Evolutionary conservation across 306 rosid species (phyloP).

Genomic region (Delonix regia): DNA sequence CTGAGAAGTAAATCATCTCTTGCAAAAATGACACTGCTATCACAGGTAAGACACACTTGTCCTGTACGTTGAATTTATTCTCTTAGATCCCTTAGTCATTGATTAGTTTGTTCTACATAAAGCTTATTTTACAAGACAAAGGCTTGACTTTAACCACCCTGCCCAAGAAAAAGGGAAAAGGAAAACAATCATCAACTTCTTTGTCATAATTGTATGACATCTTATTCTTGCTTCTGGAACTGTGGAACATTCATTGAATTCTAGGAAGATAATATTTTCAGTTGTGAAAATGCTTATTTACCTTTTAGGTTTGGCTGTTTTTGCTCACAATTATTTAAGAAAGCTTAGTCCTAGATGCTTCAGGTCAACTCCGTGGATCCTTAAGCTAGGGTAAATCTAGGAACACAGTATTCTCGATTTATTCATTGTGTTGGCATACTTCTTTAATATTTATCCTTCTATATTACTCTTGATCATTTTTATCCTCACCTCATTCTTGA

Average conservation of each 20-base stretch:
- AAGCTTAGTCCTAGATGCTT: slow-evolving; percentile 24
- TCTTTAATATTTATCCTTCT: neutral
- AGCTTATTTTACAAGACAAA: slow-evolving; percentile 14
- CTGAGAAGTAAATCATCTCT: slow-evolving; percentile 82
- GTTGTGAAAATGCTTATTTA: slow-evolving; percentile 19
- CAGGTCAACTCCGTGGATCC: slow-evolving; percentile 2
- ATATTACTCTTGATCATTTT: slow-evolving; percentile 2
- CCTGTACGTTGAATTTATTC: neutral
- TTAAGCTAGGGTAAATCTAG: slow-evolving; percentile 5
- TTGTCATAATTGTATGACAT: slow-evolving; percentile 11
- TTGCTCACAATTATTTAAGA: slow-evolving; percentile 24
- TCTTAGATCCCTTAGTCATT: neutral
- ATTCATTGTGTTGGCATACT: slow-evolving; percentile 1
- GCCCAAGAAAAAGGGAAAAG: neutral
- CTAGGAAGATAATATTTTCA: neutral
- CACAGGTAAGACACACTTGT: slow-evolving; percentile 56
- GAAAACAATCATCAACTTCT: slow-evolving; percentile 5
- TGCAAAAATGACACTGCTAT: slow-evolving; percentile 73
- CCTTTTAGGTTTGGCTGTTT: neutral
- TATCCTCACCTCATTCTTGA: slow-evolving; percentile 20
- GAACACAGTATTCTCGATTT: slow-evolving; percentile 2
- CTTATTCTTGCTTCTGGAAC: slow-evolving; percentile 23
- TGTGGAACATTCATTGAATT: slow-evolving; percentile 21
- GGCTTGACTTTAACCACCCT: neutral
- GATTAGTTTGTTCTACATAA: slow-evolving; percentile 11